Conservation (phyloP, 352 stramenopile genomes). For the Globisporangium nunn region DNA sequence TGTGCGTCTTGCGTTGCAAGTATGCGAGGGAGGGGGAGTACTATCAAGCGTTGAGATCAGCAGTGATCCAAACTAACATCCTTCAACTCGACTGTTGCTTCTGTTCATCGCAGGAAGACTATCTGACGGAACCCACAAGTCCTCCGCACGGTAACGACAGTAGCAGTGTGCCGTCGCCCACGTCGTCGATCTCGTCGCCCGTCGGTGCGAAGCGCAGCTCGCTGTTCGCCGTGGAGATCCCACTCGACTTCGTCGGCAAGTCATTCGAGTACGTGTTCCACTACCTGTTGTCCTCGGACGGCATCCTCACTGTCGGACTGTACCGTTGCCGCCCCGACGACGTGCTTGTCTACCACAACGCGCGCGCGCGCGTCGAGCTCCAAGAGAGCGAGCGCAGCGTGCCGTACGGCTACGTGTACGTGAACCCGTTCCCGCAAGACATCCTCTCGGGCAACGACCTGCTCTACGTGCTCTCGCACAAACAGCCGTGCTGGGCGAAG, state of each 20-base stretch:
- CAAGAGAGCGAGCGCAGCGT: slow-evolving; percentile 57
- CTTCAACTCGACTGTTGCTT: background rate
- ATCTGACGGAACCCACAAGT: slow-evolving; percentile 19
- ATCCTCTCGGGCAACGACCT: slow-evolving; percentile 74
- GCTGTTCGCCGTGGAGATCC: slow-evolving; percentile 75
- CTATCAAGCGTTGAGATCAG: background rate
- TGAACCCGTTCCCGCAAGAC: slow-evolving; percentile 74
- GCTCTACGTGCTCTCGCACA: slow-evolving; percentile 78
- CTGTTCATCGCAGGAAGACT: slow-evolving; percentile 20
- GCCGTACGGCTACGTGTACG: slow-evolving; percentile 79
- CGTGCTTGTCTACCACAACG: slow-evolving; percentile 15
- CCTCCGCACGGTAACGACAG: slow-evolving; percentile 8
- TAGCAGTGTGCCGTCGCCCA: slow-evolving; percentile 20
- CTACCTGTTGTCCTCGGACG: slow-evolving; percentile 72
- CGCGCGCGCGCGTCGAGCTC: slow-evolving; percentile 41
- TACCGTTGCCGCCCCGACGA: slow-evolving; percentile 68
- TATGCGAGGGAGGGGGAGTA: too few species aligned
- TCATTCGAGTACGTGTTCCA: slow-evolving; percentile 82
- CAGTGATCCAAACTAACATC: background rate
- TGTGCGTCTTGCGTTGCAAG: slow-evolving; percentile 16
- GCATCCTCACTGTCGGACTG: slow-evolving; percentile 67
- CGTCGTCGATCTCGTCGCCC: slow-evolving; percentile 25
- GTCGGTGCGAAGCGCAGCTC: slow-evolving; percentile 53
- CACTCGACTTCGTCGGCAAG: slow-evolving; percentile 72
- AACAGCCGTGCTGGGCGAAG: slow-evolving; percentile 61